Evolutionary conservation across 2,329 filamentous ascomycete genomes (phyloP).

Genomic region (Colletotrichum sp.): DNA sequence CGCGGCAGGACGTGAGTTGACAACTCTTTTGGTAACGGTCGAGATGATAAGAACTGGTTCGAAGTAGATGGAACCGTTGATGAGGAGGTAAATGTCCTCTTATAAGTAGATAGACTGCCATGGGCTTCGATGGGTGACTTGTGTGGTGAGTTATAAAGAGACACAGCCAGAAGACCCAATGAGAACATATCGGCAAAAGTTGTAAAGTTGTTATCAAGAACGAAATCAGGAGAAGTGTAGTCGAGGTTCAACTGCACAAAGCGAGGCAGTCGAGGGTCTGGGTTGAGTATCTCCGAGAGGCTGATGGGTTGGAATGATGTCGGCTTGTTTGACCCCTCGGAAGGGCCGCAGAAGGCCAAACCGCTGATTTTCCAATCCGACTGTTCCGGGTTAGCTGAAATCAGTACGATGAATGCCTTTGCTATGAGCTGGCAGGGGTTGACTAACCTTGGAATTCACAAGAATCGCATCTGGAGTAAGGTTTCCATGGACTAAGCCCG

Average conservation of each 20-base stretch:
- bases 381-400: constrained; percentile 47
- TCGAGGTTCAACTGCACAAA: constrained; percentile 90
- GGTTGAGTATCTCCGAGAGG: constrained; percentile 82
- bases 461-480: constrained; percentile 92
- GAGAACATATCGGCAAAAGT: constrained; percentile 91
- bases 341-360: constrained; percentile 85
- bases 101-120: constrained; percentile 83
- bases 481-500: constrained; percentile 91
- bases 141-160: constrained; percentile 95
- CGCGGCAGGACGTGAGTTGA: constrained; percentile 77
- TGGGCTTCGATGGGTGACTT: constrained; percentile 83
- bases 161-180: constrained; percentile 84
- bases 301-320: constrained; percentile 81
- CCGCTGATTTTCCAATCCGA: constrained; percentile 99
- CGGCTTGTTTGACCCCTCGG: constrained; percentile 75
- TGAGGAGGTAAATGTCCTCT: constrained; percentile 79
- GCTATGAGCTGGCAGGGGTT: not conserved
- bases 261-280: constrained; percentile 82
- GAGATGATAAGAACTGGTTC: constrained; percentile 86
- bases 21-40: constrained; percentile 81
- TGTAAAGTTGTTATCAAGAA: constrained; percentile 88
- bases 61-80: constrained; percentile 77
- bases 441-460: constrained; percentile 84
- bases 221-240: constrained; percentile 93
- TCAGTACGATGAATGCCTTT: not conserved